phyloP scores from a whole-genome alignment of 2,329 filamentous ascomycete genomes.

The Periconia digitata region DNA sequence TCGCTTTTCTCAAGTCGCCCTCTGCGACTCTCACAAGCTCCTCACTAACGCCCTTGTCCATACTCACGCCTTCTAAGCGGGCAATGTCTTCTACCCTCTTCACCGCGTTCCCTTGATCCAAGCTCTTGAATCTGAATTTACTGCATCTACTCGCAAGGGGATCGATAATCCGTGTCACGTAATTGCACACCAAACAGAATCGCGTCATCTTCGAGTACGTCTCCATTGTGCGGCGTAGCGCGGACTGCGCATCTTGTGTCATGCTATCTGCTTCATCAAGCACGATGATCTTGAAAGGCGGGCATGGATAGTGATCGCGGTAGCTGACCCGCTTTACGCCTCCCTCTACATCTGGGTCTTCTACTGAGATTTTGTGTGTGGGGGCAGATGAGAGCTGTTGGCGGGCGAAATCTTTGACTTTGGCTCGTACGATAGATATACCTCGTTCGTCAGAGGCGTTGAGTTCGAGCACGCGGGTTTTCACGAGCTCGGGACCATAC shows the following conservation, averaged over 20 bases:
- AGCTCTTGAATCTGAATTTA: slow-evolving; percentile 96
- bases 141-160: slow-evolving; percentile 89
- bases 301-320: slow-evolving; percentile 77
- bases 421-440: slow-evolving; percentile 94
- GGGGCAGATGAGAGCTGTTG: slow-evolving; percentile 89
- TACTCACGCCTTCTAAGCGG: slow-evolving; percentile 69
- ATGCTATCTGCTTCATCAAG: slow-evolving; percentile 98
- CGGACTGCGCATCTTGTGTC: slow-evolving; percentile 97
- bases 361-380: slow-evolving; percentile 60
- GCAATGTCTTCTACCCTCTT: slow-evolving; percentile 82
- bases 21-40: slow-evolving; percentile 85
- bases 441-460: slow-evolving; percentile 99
- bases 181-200: slow-evolving; percentile 98
- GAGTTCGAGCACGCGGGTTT: slow-evolving; percentile 92
- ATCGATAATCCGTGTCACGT: slow-evolving; percentile 97
- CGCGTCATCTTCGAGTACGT: slow-evolving; percentile 95
- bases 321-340: slow-evolving; percentile 46
- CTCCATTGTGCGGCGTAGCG: slow-evolving; percentile 94
- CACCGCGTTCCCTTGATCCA: slow-evolving; percentile 84
- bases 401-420: slow-evolving; percentile 96
- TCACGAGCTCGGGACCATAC: slow-evolving; percentile 92
- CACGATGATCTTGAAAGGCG: slow-evolving; percentile 98
- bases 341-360: slow-evolving; percentile 35
- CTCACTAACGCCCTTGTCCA: slow-evolving; percentile 80
- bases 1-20: slow-evolving; percentile 92